phyloP scores from a whole-genome alignment of 306 rosid species.

The Alnus rubra region DNA sequence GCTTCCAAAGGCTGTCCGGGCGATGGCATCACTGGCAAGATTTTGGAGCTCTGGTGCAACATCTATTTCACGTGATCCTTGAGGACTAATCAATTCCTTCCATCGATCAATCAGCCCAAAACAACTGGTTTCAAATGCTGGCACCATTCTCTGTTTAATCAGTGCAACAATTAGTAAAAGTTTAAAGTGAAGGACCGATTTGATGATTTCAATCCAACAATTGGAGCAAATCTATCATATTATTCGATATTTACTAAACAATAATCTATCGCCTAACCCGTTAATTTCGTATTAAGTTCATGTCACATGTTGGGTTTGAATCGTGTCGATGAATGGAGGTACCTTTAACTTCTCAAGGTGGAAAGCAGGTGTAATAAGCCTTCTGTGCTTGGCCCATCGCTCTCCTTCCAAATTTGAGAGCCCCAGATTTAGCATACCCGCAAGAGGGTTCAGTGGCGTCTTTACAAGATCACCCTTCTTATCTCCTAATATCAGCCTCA shows the following conservation, averaged over 20 bases:
- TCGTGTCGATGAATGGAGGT: no score
- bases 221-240: no score
- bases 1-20: constrained; percentile 50
- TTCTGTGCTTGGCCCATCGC: constrained; percentile 45
- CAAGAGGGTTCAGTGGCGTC: constrained; percentile 43
- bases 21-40: constrained; percentile 38
- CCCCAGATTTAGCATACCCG: constrained; percentile 36
- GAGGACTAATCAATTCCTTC: constrained; percentile 16
- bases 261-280: no score
- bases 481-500: constrained; percentile 31
- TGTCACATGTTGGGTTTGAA: no score
- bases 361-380: constrained; percentile 42
- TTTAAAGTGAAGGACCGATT: neutral
- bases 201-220: no score
- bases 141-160: constrained; percentile 37
- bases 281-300: no score
- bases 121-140: constrained; percentile 45
- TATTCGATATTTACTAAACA: no score
- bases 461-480: constrained; percentile 33
- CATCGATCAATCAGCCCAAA: constrained; percentile 31
- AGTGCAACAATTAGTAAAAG: no score
- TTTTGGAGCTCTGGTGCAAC: constrained; percentile 31
- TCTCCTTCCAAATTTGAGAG: constrained; percentile 43
- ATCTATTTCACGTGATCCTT: constrained; percentile 44
- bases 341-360: constrained; percentile 51